Evolutionary conservation across 1,139 yeast genomes (phyloP), one percentile per base, ranked within the genome.

Genomic region (Casaregolazyma lundiana): DNA sequence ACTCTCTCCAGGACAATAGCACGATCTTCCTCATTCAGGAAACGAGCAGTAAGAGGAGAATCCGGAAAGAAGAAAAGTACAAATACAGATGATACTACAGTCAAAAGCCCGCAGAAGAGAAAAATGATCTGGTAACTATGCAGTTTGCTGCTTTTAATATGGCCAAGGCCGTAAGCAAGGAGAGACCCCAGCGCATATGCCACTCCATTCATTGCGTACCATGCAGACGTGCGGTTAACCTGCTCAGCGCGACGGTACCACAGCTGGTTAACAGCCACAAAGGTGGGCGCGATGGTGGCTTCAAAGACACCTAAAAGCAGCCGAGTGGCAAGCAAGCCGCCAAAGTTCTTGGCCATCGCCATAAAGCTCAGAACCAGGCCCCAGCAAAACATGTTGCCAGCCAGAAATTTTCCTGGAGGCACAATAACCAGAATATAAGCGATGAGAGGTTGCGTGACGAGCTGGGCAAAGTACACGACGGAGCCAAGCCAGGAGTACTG

Each of bases 131-230:
- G 68, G 16, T 72, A 54, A 48, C 67, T 66, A 71, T 73, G 72
- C 13, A 57, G 58, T 6, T 17, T 29, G 26, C 65, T 64, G 3
- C 66, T 52, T 15, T 61, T 50, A 2, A 65, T 57, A 44, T 63
- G 60, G 16, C 71, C 50, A 2, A 70, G 66, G 30, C 80, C 80
- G 44, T 75, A 78, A 20, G 85, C 85, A 49, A 85, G 73, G 44
- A 86, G 77, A 48, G 92, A 92, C 45, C 86, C 83, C 64, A 76
- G 73, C 42, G 84, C 83, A 4, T 89, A 92, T 60, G 90, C 88
- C 22, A 88, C 84, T 50, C 83, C 70, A 55, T 81, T 75, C n/a
- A 85, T 78, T 45, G 85, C 81, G 42, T 82, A 47, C 65, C 81
- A 82, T 2, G 73, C 46, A 13, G 77, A 76, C 26, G 69, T 70